Conservation (phyloP, 495 filamentous ascomycete species). For the Xeromyces bisporus region DNA sequence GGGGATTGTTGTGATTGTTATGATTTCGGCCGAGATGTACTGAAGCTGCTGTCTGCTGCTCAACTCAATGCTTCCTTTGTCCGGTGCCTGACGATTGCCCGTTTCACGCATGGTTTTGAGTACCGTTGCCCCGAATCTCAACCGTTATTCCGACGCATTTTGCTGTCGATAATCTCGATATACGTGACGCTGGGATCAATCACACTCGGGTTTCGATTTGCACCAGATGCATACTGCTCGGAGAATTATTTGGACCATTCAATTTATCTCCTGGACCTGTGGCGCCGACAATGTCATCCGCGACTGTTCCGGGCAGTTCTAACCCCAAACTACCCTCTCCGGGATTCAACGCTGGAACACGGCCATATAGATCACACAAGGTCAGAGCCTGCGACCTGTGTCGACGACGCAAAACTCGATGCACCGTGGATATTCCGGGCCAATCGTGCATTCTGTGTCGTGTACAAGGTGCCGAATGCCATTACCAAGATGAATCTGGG, state of each 20-base stretch:
- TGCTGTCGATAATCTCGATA: no score
- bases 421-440: slow-evolving; percentile 31
- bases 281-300: no score
- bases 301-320: no score
- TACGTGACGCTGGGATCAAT: background rate
- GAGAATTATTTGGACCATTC: slow-evolving; percentile 46
- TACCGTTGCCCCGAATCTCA: no score
- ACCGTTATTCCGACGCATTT: no score
- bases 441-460: slow-evolving; percentile 33
- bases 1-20: no score
- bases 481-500: slow-evolving; percentile 26
- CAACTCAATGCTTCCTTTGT: no score
- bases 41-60: no score
- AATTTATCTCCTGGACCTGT: slow-evolving; percentile 28
- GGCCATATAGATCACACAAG: slow-evolving; percentile 36
- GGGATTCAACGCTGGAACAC: slow-evolving; percentile 28
- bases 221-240: slow-evolving; percentile 57
- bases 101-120: no score
- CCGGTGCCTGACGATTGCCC: no score
- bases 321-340: slow-evolving; percentile 23
- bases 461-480: slow-evolving; percentile 31
- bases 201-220: slow-evolving; percentile 29
- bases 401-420: slow-evolving; percentile 35
- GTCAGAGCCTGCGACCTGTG: slow-evolving; percentile 35
- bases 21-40: no score